Evolutionary conservation across 352 stramenopile species (phyloP), one percentile per base, ranked within the genome.

Genomic region (Phytopythium ostracodes): DNA sequence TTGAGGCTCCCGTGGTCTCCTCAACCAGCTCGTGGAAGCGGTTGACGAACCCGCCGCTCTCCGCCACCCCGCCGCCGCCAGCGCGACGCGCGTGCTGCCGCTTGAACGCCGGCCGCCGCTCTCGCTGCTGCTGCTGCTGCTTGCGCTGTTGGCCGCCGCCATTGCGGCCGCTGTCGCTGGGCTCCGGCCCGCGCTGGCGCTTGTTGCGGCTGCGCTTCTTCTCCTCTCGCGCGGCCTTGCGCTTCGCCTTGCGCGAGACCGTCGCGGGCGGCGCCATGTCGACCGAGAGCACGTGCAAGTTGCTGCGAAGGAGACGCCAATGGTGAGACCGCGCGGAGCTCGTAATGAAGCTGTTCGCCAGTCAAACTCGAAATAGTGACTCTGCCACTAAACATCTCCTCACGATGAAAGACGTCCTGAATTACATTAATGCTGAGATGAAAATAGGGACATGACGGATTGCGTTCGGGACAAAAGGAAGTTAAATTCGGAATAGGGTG

Each of bases 11-110:
- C 4, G 76, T 82, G 7, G 72, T 86, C 71, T 92, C 79, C 22
- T 86, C 71, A 27, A 92, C 64, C 64, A 94, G 80, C 69, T 92
- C 79, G 52, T 90, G 81, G 69, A 94, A 94, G 54, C 81, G 85
- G 70, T 92, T 93, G 56, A 79, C 72, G 60, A 92, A 72, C 29
- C 66, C 58, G 24, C 24, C 58, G 15, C 31, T 31, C 52, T 46
- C 27, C 44, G 42, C 6, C 59, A 42, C 27, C n/a, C n/a, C n/a
- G 17, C 42, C 58, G 59, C 29, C 56, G 18, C n/a, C 52, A 29
- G 35, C 40, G 46, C 71, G 56, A 64, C 7, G 47, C 24, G 2
- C 47, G 14, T 25, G 52, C n/a, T 29, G 43, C 52, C 62, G 67
- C 47, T 54, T 54, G 47, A 22, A 22, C 17, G 5, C 47, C 25